Evolutionary conservation across 2,329 filamentous ascomycete species (phyloP).

Genomic region (Arthrocladium fulminans): DNA sequence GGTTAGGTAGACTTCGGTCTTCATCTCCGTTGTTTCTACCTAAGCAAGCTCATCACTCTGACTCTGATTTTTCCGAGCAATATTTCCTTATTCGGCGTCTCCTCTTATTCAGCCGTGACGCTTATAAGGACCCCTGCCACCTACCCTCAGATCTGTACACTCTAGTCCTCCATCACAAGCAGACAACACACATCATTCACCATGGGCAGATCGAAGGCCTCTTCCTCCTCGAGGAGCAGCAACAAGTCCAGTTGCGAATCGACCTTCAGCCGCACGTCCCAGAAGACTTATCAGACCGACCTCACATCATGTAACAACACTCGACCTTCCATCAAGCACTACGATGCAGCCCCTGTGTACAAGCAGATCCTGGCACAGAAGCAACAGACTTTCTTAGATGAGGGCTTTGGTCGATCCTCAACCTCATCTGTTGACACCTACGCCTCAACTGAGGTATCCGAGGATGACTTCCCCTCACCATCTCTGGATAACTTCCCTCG

Average conservation of each 20-base stretch:
- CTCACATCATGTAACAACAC: slow-evolving; percentile 19
- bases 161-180: not conserved
- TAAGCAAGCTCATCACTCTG: not conserved
- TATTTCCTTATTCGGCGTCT: not conserved
- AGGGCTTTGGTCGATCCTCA: slow-evolving; percentile 28
- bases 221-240: slow-evolving; percentile 16
- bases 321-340: slow-evolving; percentile 13
- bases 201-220: slow-evolving; percentile 5
- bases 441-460: slow-evolving; percentile 56
- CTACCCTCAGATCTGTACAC: not conserved
- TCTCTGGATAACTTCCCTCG: slow-evolving; percentile 18
- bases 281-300: slow-evolving; percentile 19
- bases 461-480: slow-evolving; percentile 7
- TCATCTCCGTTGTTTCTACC: not conserved
- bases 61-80: not conserved
- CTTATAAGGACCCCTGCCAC: slow-evolving; percentile 4
- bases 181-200: not conserved
- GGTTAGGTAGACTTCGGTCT: not conserved
- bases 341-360: slow-evolving; percentile 8
- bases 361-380: slow-evolving; percentile 11
- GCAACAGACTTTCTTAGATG: slow-evolving; percentile 13
- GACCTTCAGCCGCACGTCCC: slow-evolving; percentile 12
- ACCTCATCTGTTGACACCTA: slow-evolving; percentile 68
- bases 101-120: not conserved
- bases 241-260: slow-evolving; percentile 11